Conservation (phyloP, 139 green algal species). For the Klebsormidium nitens region DNA sequence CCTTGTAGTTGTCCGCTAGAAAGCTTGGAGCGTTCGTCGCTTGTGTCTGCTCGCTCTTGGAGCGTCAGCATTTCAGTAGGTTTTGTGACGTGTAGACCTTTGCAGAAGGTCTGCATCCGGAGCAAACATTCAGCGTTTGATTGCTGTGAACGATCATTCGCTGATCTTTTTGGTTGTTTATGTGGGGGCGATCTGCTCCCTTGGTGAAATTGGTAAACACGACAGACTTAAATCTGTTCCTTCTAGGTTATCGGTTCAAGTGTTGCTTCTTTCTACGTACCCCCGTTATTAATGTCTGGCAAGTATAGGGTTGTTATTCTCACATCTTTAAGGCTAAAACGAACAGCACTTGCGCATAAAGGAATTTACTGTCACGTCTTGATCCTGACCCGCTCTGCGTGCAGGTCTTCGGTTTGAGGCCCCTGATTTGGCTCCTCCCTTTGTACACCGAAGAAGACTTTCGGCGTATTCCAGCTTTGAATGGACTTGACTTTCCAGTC, state of each 20-base stretch:
- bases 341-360: not conserved
- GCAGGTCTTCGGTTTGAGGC: constrained; percentile 23
- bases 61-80: no score
- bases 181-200: not conserved
- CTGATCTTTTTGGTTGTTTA: not conserved
- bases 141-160: no score
- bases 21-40: not conserved
- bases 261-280: not conserved
- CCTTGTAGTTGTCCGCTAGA: not conserved
- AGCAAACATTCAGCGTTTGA: not conserved
- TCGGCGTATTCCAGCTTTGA: constrained; percentile 10
- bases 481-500: constrained; percentile 18
- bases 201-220: not conserved
- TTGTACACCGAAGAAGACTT: constrained; percentile 20
- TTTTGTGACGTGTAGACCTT: no score
- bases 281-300: not conserved
- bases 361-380: not conserved
- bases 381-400: not conserved
- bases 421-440: constrained; percentile 12
- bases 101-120: no score
- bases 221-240: not conserved
- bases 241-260: not conserved
- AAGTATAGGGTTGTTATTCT: not conserved
- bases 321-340: no score
- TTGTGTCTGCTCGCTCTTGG: not conserved